These are phyloP conservation scores for Syncephalastrum monosporum DNA, from an alignment of 371 early-diverging fungal genomes.

Conservation along the genomic window DNA sequence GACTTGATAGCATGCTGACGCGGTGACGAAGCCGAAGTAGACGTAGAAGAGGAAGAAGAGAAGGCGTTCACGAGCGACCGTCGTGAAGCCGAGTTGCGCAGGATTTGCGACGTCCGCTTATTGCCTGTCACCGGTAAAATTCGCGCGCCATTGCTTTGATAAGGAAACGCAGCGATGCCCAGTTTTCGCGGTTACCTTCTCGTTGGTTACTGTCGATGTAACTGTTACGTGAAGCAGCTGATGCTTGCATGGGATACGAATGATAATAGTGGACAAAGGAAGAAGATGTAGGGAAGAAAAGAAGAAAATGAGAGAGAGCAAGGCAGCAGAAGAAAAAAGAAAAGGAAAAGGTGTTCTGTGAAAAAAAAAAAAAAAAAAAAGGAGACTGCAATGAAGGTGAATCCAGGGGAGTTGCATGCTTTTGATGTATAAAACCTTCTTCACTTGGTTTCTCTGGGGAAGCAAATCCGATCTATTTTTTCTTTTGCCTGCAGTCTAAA, in stretches of 20 bases:
- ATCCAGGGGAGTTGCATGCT: neutral
- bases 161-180: too few species aligned
- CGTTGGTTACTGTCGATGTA: too few species aligned
- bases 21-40: neutral
- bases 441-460: neutral
- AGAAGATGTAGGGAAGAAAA: neutral
- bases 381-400: slow-evolving; percentile 4
- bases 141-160: too few species aligned
- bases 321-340: neutral
- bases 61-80: slow-evolving; percentile 16
- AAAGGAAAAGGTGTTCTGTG: neutral
- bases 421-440: neutral
- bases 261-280: too few species aligned
- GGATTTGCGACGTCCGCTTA: neutral
- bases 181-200: too few species aligned
- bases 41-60: slow-evolving; percentile 3
- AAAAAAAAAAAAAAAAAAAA: slow-evolving; percentile 1
- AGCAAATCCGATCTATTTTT: neutral
- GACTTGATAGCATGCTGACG: slow-evolving; percentile 12
- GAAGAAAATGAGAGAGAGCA: slow-evolving; percentile 1
- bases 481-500: too few species aligned
- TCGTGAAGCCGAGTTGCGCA: slow-evolving; percentile 13
- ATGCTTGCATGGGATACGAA: too few species aligned
- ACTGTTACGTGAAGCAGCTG: too few species aligned
- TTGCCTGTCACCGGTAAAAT: too few species aligned